Evolutionary conservation across 805 yeast genomes (phyloP), one percentile per base, ranked within the genome.

Genomic region (Wickerhamia fluorescens): DNA sequence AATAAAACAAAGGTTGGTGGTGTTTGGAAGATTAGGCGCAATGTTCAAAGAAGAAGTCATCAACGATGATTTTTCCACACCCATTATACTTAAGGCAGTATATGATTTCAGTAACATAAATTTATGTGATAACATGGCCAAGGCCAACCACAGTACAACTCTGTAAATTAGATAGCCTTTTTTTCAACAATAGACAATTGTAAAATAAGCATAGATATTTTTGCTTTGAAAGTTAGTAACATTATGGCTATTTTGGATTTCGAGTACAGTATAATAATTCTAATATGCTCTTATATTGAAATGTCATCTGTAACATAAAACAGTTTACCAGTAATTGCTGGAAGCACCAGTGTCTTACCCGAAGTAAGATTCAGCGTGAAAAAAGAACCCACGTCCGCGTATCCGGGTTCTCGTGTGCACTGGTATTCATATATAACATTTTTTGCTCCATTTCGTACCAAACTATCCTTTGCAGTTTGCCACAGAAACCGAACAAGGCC

Each of bases 401-500:
- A 56, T 5, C 54, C 56, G 20, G 44, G 42, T 14, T 58, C 62
- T 20, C 40, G 45, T 10, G 48, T 45, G 15, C 62, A 49, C 27
- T 67, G 71, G 16, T 68, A 75, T 30, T 70, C 75, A 77, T 89
- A 86, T 12, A 70, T 67, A 30, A 86, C 73, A 1, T 61, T 61
- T 1, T 68, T 57, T 4, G 73, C 75, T 0, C 68, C 68, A 24
- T 66, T 60, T 23, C 66, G 71, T 8, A 64, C 66, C 22, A 89
- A 53, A 20, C 83, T 64, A 37, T 85, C 94, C 40, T 73, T 75
- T 2, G 95, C 75, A 0, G 98, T 92, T 44, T 85, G 92, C 99
- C 99, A 92, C 21, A 94, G 85, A 45, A 79, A 92, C 28, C 99
- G 59, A 6, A 81, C 67, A 25, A 79, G 73, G 7, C 82, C 70